These are phyloP conservation scores for Sanghuangporus sanghuang DNA, from an alignment of 1,284 basidiomycete species.

Conservation along the genomic window DNA sequence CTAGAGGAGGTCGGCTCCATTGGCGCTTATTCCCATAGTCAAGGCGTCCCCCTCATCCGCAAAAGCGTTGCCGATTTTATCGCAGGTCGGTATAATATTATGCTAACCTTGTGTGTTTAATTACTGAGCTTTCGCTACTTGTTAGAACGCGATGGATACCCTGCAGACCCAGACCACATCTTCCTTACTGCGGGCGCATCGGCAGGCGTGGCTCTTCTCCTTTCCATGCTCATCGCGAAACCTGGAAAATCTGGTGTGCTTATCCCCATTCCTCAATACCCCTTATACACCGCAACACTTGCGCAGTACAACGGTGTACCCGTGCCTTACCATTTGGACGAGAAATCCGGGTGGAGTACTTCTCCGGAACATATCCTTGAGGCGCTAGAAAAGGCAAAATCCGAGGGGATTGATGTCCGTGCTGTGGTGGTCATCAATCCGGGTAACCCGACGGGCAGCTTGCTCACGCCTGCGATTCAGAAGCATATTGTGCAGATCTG, in stretches of 20 bases:
- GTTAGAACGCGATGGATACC: constrained; percentile 83
- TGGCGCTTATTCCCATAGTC: constrained; percentile 95
- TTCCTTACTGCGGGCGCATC: constrained; percentile 95
- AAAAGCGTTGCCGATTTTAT: constrained; percentile 90
- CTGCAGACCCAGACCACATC: constrained; percentile 80
- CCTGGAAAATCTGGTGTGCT: constrained; percentile 70
- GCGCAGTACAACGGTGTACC: constrained; percentile 80
- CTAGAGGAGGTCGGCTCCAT: constrained; percentile 87
- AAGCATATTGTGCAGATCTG: constrained; percentile 73
- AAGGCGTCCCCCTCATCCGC: constrained; percentile 88
- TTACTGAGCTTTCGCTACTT: not conserved
- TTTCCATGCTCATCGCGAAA: constrained; percentile 72
- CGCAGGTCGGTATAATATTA: constrained; percentile 45
- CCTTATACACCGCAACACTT: constrained; percentile 92
- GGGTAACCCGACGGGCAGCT: constrained; percentile 89
- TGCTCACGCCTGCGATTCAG: constrained; percentile 71
- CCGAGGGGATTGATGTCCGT: constrained; percentile 63
- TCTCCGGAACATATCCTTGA: constrained; percentile 65
- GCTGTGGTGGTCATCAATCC: constrained; percentile 95
- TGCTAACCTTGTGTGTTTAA: not conserved
- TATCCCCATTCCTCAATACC: constrained; percentile 98
- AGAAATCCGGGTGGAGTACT: constrained; percentile 82
- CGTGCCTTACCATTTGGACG: constrained; percentile 88
- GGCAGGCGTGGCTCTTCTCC: constrained; percentile 84
- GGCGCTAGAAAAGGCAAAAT: constrained; percentile 63